Percentiles rank a stretch among this genome's conserved stretches.
phyloP scores from a whole-genome alignment of 176 grass and related monocot species.

The Avena insularis region DNA sequence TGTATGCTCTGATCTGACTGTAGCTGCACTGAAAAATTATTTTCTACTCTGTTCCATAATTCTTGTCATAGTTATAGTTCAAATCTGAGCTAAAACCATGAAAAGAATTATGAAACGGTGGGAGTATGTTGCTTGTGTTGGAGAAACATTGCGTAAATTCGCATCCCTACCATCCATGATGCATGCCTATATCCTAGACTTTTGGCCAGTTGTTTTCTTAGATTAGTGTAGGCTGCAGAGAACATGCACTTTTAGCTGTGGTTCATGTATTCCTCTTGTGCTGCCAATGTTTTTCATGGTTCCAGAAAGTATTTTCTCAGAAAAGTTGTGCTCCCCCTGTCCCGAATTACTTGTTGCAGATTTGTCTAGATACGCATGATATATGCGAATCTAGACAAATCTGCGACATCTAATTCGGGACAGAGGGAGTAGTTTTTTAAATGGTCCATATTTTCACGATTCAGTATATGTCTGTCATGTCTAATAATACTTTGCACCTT shows the following conservation, averaged over 20 bases:
- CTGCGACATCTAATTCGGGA: too few species aligned
- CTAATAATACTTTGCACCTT: conserved; percentile 44
- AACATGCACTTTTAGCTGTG: conserved; percentile 25
- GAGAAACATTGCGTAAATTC: conserved; percentile 20
- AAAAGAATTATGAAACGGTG: too few species aligned
- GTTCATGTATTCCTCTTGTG: conserved; percentile 22
- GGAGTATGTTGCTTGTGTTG: background rate
- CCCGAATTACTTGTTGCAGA: too few species aligned
- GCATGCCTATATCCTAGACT: conserved; percentile 12
- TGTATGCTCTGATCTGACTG: background rate
- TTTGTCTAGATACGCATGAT: too few species aligned
- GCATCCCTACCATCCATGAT: background rate
- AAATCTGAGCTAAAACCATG: too few species aligned
- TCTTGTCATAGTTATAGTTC: too few species aligned
- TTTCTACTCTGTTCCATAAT: background rate
- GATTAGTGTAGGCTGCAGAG: conserved; percentile 27
- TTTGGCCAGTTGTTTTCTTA: background rate
- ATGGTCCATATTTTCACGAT: conserved; percentile 22
- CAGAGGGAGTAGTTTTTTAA: background rate
- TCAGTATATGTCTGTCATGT: background rate
- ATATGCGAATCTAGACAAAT: too few species aligned
- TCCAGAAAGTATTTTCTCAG: background rate
- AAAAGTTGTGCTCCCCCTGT: background rate
- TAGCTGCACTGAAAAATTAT: conserved; percentile 29
- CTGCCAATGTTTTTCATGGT: conserved; percentile 2